Evolutionary conservation across 805 yeast genomes (phyloP), one percentile per base, ranked within the genome.

Genomic region (Teunomyces tritomae): DNA sequence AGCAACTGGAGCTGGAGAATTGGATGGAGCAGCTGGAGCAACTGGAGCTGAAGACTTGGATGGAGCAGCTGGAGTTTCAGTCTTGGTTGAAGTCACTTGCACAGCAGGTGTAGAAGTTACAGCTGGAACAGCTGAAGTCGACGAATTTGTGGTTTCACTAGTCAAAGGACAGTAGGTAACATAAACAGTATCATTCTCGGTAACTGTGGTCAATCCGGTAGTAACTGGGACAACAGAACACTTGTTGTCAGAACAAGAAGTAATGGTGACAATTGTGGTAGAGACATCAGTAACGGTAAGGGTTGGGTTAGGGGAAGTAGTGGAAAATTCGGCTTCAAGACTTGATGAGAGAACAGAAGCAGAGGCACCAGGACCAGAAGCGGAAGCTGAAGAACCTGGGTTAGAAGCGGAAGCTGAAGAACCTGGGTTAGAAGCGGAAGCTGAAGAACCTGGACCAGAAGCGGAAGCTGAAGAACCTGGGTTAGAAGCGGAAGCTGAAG

Each of bases 131-230:
- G 20, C 34, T 32, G 44, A 28, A 20, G 41, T 28, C 11, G 39
- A 30, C 8, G 49, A 7, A 14, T 27, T 37, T 8, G 34, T 13
- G 27, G 41, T 20, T 11, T 28, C 43, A 28, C 27, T 29, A 16
- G 35, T 29, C 17, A 33, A 17, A 27, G 43, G 16, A 41, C 43
- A 33, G 39, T 44, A 51, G 4, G 54, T 51, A 28, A 49, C 46
- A 32, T 48, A 51, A 24, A 41, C 44, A n/a, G 51, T 51, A 29
- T 46, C 48, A 9, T 41, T 28, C 7, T 59, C 61, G 49, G 70
- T 66, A 50, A 67, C 63, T 41, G 71, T 66, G 56, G 73, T 67
- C 32, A 65, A 49, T 57, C 71, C 71, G 37, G 73, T 68, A 51
- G 70, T 65, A 3, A 39, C 46, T 37, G 60, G 50, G 16, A 50